Evolutionary conservation across 139 green algal species (phyloP), one percentile per base, ranked within the genome.

Genomic region (Mesostigma viride): DNA sequence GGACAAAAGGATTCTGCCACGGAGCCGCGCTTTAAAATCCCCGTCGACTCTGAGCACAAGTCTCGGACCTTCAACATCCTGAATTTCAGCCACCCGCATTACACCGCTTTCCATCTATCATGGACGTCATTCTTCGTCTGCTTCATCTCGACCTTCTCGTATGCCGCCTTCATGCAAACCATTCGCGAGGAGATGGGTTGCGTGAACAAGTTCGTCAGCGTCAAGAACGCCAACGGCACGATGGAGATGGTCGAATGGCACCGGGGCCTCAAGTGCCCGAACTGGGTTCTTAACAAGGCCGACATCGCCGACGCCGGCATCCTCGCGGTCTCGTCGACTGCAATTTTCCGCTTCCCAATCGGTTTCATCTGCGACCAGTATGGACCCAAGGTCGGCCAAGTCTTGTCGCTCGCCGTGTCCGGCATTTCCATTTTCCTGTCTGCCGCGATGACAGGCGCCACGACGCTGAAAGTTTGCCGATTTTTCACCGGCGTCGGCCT

Each of bases 111-210:
- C 67, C 87, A 95, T 56, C 65, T 94, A 0, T 88, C 81, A 0
- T 95, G 90, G 90, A 68, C 95, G 17, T 70, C 74, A 27, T 95
- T 95, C 82, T 91, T 94, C 73, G 69, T 86, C 6, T 84, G 86
- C 17, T 97, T 97, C 81, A 64, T 94, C 6, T 90, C 89, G n/a
- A 90, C 87, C 4, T 97, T 97, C 67, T 88, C 90, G 14, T 14
- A 14, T 53, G 40, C 40, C 14, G 14, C 40, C 40, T 17, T 53
- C 14, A 14, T 53, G 40, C 40, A 14, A 17, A 53, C 17, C 40
- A 53, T 53, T 17, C 40, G 40, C 40, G 40, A 53, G 40, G 40
- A 53, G 14, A 14, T 53, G n/a, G n/a, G n/a, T n/a, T n/a, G n/a
- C n/a, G n/a, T n/a, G n/a, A n/a, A n/a, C n/a, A n/a, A n/a, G n/a